Percentiles rank a stretch among this genome's conserved stretches.
Conservation (phyloP, 768 basidiomycete species). For the Tulasnella sp. region DNA sequence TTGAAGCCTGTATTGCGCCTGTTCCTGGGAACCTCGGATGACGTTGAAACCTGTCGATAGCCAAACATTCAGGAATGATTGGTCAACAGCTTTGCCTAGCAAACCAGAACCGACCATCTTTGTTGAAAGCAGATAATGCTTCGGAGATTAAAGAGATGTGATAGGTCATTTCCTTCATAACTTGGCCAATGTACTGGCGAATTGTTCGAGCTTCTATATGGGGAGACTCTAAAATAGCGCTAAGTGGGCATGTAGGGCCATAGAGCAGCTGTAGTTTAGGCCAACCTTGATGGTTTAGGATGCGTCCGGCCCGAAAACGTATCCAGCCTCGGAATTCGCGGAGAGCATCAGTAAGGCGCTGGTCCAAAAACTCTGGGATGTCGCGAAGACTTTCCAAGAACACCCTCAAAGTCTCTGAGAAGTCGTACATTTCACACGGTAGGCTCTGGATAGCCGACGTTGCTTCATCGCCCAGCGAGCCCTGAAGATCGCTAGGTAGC, state of each 20-base stretch:
- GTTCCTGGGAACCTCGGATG: slow-evolving; percentile 49
- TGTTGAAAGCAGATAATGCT: slow-evolving; percentile 70
- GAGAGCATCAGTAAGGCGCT: slow-evolving; percentile 69
- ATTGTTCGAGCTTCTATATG: neutral
- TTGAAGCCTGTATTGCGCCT: slow-evolving; percentile 20
- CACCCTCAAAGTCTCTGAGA: slow-evolving; percentile 66
- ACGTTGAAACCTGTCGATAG: slow-evolving; percentile 63
- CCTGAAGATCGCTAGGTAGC: slow-evolving; percentile 40
- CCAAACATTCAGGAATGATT: neutral
- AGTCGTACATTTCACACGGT: slow-evolving; percentile 64
- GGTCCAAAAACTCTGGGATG: slow-evolving; percentile 72
- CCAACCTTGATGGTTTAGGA: slow-evolving; percentile 55
- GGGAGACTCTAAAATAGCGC: neutral
- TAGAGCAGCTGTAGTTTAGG: slow-evolving; percentile 37
- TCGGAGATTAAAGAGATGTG: slow-evolving; percentile 69
- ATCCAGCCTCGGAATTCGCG: slow-evolving; percentile 69
- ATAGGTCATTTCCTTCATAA: slow-evolving; percentile 55
- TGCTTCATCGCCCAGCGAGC: neutral
- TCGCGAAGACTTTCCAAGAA: slow-evolving; percentile 73
- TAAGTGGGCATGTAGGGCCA: slow-evolving; percentile 42
- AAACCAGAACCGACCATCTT: slow-evolving; percentile 55
- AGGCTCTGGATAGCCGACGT: slow-evolving; percentile 52
- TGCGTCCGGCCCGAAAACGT: slow-evolving; percentile 76
- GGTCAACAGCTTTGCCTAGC: neutral
- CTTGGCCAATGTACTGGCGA: neutral